phyloP scores from a whole-genome alignment of 2,329 filamentous ascomycete genomes.

The Geosmithia morbida region DNA sequence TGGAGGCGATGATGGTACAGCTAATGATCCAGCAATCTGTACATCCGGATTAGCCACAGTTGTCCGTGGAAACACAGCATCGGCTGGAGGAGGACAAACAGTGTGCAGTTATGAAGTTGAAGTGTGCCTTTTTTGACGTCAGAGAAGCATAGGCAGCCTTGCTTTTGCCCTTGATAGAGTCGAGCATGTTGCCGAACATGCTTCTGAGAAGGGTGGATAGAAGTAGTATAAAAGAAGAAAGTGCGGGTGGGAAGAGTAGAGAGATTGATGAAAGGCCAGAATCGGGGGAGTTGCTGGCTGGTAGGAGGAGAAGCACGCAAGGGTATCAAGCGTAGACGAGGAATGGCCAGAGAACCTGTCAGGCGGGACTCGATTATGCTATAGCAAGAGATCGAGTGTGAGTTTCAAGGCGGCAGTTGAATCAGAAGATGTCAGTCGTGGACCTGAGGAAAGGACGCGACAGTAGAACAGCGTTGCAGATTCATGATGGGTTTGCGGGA shows the following conservation, averaged over 20 bases:
- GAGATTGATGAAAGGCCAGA: not conserved
- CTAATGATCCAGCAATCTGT: constrained; percentile 69
- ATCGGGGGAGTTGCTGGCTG: not conserved
- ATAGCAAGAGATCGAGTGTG: not conserved
- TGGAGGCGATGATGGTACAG: constrained; percentile 57
- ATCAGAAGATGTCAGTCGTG: not conserved
- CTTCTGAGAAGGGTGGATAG: not conserved
- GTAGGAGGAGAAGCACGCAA: not conserved
- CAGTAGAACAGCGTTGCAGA: not conserved
- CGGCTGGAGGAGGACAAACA: constrained; percentile 36
- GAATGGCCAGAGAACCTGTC: not conserved
- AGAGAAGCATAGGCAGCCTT: not conserved
- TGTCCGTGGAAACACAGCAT: not conserved
- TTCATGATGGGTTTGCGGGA: not conserved
- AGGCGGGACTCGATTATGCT: not conserved
- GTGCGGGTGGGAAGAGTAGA: too few relatives aligned
- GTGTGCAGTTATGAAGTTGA: constrained; percentile 72
- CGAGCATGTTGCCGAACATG: not conserved
- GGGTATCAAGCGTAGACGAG: not conserved
- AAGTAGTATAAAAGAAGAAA: not conserved
- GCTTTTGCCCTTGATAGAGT: not conserved
- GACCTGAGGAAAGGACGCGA: not conserved
- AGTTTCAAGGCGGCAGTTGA: too few relatives aligned
- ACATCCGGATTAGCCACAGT: constrained; percentile 6
- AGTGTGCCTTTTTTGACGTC: constrained; percentile 39